A percentile compares a stretch with the other conserved stretches of the same genome.
Evolutionary conservation across 257 asterid species (phyloP).

Genomic region (Solanum ossicruentum): DNA sequence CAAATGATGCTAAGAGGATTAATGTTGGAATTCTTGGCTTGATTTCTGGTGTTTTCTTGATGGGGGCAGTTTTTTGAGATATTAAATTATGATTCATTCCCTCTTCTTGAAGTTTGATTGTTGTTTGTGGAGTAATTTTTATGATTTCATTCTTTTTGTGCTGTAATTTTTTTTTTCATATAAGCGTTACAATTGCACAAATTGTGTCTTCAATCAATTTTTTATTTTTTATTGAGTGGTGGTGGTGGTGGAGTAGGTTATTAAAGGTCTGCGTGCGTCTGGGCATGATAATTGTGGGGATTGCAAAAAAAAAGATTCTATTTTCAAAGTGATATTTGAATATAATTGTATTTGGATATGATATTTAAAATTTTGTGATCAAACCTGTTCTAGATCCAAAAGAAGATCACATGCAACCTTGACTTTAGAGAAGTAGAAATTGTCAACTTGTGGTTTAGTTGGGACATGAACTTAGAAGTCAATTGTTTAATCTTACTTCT

Average conservation of each 20-base stretch:
- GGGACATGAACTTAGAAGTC: neutral
- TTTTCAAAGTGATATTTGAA: neutral
- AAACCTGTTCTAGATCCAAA: neutral
- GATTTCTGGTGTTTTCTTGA: conserved; percentile 12
- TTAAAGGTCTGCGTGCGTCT: no score
- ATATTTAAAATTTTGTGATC: neutral
- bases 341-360: neutral
- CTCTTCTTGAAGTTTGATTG: neutral
- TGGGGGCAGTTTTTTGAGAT: neutral
- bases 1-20: conserved; percentile 2
- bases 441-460: neutral
- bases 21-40: conserved; percentile 7
- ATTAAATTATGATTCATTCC: neutral
- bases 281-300: no score
- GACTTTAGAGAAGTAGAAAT: neutral
- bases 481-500: neutral
- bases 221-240: neutral
- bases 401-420: neutral
- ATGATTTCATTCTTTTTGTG: neutral
- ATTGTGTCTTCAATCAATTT: neutral
- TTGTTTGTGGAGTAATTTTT: neutral
- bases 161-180: neutral
- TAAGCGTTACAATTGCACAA: neutral
- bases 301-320: no score
- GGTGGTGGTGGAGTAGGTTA: no score